Evolutionary conservation across 1,284 basidiomycete genomes (phyloP), one percentile per base, ranked within the genome.

Genomic region (Ustilago xerochloae): DNA sequence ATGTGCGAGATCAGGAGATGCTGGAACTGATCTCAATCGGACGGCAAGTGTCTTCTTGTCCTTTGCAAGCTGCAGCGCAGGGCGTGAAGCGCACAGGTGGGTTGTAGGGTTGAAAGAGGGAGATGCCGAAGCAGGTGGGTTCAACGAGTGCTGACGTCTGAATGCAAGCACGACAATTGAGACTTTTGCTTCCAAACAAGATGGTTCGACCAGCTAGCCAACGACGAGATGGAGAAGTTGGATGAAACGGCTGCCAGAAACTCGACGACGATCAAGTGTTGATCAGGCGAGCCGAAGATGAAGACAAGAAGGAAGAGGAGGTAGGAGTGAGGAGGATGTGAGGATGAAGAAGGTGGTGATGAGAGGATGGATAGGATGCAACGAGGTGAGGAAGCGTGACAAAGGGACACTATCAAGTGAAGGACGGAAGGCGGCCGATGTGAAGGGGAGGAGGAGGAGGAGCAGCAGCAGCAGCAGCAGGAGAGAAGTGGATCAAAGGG

Each of bases 301-400:
- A 16, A 26, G 48, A 35, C 32, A 29, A 16, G 35, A 15, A 28
- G 28, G 38, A 30, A 32, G 35, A 43, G 33, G 38, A 45, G 52
- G 24, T 26, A 57, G 30, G n/a, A 43, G n/a, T 16, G 43, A 47
- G 30, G 18, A 43, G 28, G 26, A 35, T 26, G 20, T 20, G 29
- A 39, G 24, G 41, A 59, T 51, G 57, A 52, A n/a, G 56, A 48
- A 22, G 52, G 22, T 51, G 54, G 43, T 47, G 38, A 49, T 32
- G 53, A 41, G 30, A 32, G 24, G 22, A 36, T 32, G 57, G 53
- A 32, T 20, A 16, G 45, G 48, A 53, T 13, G 41, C 32, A 32
- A 33, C 38, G 18, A 41, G n/a, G 38, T 33, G 32, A 10, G 32
- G 16, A 15, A 10, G 32, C 9, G 4, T 33, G n/a, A n/a, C n/a